Percentiles rank a stretch among this genome's conserved stretches.
Conservation (phyloP, 1,139 yeast species). For the Tardiomyces digboiensis region DNA sequence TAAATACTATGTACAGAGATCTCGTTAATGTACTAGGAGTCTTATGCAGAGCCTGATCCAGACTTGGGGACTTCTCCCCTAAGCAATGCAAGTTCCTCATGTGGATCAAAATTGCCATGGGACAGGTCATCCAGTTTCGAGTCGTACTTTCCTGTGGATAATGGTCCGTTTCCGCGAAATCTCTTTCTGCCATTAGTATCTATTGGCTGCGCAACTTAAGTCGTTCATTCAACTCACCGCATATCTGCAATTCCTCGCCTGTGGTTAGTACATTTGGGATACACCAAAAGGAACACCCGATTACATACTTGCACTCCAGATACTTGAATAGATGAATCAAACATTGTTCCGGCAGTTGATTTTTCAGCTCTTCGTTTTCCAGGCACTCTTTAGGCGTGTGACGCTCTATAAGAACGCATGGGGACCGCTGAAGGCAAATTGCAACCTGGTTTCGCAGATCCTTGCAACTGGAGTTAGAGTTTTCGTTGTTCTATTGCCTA, state of each 20-base stretch:
- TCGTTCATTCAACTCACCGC: slow-evolving; percentile 25
- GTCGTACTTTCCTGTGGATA: slow-evolving; percentile 88
- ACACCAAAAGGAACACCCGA: background rate
- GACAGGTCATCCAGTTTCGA: slow-evolving; percentile 75
- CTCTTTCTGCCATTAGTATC: slow-evolving; percentile 43
- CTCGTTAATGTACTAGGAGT: no score
- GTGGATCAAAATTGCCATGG: slow-evolving; percentile 70
- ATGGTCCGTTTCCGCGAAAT: slow-evolving; percentile 88
- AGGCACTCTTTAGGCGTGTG: slow-evolving; percentile 86
- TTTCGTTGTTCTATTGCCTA: no score
- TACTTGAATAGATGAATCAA: slow-evolving; percentile 77
- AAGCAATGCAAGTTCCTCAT: slow-evolving; percentile 52
- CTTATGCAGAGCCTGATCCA: background rate
- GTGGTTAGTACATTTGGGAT: background rate
- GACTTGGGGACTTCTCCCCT: slow-evolving; percentile 5
- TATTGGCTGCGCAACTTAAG: background rate
- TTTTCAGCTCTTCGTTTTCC: slow-evolving; percentile 65
- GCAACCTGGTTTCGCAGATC: slow-evolving; percentile 93
- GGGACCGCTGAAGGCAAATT: slow-evolving; percentile 89
- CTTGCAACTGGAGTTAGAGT: slow-evolving; percentile 57
- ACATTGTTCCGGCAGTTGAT: slow-evolving; percentile 81
- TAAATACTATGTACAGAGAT: slow-evolving; percentile 5
- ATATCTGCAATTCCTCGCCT: slow-evolving; percentile 41
- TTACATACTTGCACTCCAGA: slow-evolving; percentile 60
- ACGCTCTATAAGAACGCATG: slow-evolving; percentile 87